phyloP scores from a whole-genome alignment of 805 yeast species.

The Sugiyamaella chiloensis region DNA sequence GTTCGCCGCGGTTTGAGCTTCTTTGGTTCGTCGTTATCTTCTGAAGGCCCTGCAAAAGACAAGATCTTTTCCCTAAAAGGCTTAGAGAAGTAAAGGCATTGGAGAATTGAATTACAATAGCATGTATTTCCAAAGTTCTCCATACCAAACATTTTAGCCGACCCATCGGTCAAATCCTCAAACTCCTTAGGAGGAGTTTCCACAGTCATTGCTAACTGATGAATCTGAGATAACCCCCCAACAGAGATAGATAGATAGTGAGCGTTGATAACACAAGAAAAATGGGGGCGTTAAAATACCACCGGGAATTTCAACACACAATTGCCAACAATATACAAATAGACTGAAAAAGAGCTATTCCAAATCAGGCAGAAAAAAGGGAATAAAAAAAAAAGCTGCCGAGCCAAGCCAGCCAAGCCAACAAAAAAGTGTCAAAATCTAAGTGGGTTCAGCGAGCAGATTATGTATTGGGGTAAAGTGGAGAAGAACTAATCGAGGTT shows the following conservation, averaged over 20 bases:
- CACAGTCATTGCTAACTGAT: too few relatives aligned
- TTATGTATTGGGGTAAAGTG: too few relatives aligned
- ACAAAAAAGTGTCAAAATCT: too few relatives aligned
- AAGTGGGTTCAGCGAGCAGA: too few relatives aligned
- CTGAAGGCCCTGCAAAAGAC: slow-evolving; percentile 35
- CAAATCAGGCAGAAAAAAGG: too few relatives aligned
- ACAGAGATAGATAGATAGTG: too few relatives aligned
- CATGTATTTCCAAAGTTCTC: slow-evolving; percentile 65
- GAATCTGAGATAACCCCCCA: too few relatives aligned
- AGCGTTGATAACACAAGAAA: too few relatives aligned
- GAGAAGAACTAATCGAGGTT: too few relatives aligned
- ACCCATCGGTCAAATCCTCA: slow-evolving; percentile 23
- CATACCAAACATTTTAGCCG: slow-evolving; percentile 40
- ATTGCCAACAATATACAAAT: not conserved
- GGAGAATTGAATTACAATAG: slow-evolving; percentile 89
- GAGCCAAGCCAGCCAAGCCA: too few relatives aligned
- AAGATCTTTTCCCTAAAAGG: slow-evolving; percentile 60
- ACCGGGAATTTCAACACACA: not conserved
- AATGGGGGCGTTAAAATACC: not conserved
- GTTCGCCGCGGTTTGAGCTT: slow-evolving; percentile 33
- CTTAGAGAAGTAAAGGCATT: slow-evolving; percentile 74
- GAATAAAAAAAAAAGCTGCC: too few relatives aligned
- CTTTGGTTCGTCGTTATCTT: slow-evolving; percentile 20
- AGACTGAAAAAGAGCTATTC: too few relatives aligned
- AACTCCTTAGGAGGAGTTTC: slow-evolving; percentile 14